phyloP scores from a whole-genome alignment of 495 filamentous ascomycete genomes.

The Podospora pseudocomata region DNA sequence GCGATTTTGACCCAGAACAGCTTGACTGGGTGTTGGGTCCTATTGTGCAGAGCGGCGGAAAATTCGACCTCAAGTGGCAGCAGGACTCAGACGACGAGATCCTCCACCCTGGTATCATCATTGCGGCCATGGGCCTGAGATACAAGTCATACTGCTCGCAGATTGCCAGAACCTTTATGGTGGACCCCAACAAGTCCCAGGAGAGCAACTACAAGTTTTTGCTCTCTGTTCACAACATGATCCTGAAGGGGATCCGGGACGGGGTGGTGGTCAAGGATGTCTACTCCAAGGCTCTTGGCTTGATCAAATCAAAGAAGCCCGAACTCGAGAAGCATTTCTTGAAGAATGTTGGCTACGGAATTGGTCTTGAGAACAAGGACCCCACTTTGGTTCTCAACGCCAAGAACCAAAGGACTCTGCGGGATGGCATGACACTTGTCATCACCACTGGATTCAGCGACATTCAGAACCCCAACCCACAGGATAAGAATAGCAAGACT shows the following conservation, averaged over 20 bases:
- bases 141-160: slow-evolving; percentile 93
- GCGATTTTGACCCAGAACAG: slow-evolving; percentile 83
- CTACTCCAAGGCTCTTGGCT: slow-evolving; percentile 76
- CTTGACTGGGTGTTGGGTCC: slow-evolving; percentile 92
- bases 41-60: slow-evolving; percentile 91
- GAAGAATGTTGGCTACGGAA: slow-evolving; percentile 83
- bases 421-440: slow-evolving; percentile 94
- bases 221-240: slow-evolving; percentile 73
- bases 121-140: slow-evolving; percentile 83
- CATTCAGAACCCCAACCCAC: slow-evolving; percentile 73
- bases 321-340: slow-evolving; percentile 90
- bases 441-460: slow-evolving; percentile 85
- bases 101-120: slow-evolving; percentile 89
- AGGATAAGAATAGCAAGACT: slow-evolving; percentile 78
- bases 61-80: slow-evolving; percentile 81
- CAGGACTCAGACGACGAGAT: slow-evolving; percentile 73
- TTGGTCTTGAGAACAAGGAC: slow-evolving; percentile 89
- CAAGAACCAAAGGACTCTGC: slow-evolving; percentile 76
- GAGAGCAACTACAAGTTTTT: slow-evolving; percentile 94
- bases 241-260: slow-evolving; percentile 87
- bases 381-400: slow-evolving; percentile 73
- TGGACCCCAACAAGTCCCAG: slow-evolving; percentile 92
- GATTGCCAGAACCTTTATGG: slow-evolving; percentile 88
- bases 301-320: slow-evolving; percentile 82
- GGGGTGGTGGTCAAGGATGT: slow-evolving; percentile 85